Evolutionary conservation across 352 stramenopile genomes (phyloP), one percentile per base, ranked within the genome.

Genomic region (Phytophthora crassamura): DNA sequence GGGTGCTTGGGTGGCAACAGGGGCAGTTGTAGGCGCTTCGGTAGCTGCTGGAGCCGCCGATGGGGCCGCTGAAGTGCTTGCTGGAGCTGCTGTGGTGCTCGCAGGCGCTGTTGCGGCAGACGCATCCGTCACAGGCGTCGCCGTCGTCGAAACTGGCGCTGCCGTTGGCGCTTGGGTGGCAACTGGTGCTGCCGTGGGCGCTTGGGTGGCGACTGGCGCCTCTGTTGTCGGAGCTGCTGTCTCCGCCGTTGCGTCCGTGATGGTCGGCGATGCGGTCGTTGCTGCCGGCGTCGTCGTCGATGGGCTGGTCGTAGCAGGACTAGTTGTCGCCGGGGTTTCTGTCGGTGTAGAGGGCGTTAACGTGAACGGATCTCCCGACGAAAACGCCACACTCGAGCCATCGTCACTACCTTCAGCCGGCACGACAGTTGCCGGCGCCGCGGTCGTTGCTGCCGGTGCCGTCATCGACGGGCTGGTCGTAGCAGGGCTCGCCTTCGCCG

Each of bases 401-500:
- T 46, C 48, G 7, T 16, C 20, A 22, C 42, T 55, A 46, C 30
- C 54, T 58, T 20, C 54, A 12, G 67, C 61, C 7, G 67, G 56
- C 46, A 38, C 43, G 11, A 72, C 67, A 10, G 67, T 75, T 18
- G 45, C 61, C 18, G 38, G 51, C 12, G 53, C 38, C 8, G 36
- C 22, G 33, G 60, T 63, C 32, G 10, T 15, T 32, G 35, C 22
- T 6, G 51, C 42, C 14, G 30, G 2, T 20, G 49, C 41, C 16
- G 56, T 51, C 16, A 47, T 40, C 30, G 35, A 35, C 32, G 66
- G 51, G 16, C 12, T 18, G 16, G 51, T 59, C 3, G 34, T 56
- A n/a, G 42, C 12, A 10, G 64, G 25, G 25, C 11, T 51, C 0
- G 22, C 33, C 6, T 33, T 55, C 14, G 22, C 38, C 9, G 50